Evolutionary conservation across 192 early-diverging fungal genomes (phyloP), one percentile per base, ranked within the genome.

Genomic region (Backusella tuberculispora): DNA sequence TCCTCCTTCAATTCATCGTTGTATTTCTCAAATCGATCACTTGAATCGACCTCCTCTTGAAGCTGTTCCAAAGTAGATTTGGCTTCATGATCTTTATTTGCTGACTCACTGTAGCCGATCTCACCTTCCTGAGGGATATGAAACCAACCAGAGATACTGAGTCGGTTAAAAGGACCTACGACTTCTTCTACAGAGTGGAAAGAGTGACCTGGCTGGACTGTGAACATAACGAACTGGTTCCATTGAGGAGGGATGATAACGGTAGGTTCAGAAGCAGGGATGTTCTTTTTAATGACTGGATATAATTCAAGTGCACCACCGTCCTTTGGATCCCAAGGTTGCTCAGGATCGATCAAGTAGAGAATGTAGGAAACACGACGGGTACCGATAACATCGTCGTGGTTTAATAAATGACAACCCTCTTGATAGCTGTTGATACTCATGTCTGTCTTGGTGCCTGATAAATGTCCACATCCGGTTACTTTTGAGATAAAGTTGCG

Each of bases 161-260:
- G 76, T 46, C 94, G 78, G 60, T 87, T 84, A 66, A 81, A 82
- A 50, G 83, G 80, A 40, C 71, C 80, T 1, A 88, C 85, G 3
- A 95, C 92, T 72, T 95, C 92, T 69, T 93, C 87, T 14, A 95
- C 92, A 3, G 92, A 88, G 75, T 95, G 94, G 82, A 93, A 93
- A 46, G 89, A 91, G 70, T 91, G 83, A 4, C 94, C 93, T 0
- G 94, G 94, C 41, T 88, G 86, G 40, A 95, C 94, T 0, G 91
- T 89, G 74, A 95, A 95, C 77, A 95, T 80, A 9, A 86, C 87
- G 69, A 95, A 90, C 77, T 91, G 89, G 77, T 95, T 95, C 92
- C 92, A 95, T 60, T 80, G 77, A 19, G 90, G 90, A 9, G 85
- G 81, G 13, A 93, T 73, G 1, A 79, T 43, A 12, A 86, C 79